Evolutionary conservation across 129 eudicot species (phyloP), one percentile per base, ranked within the genome.

Genomic region (Escallonia herrerae): DNA sequence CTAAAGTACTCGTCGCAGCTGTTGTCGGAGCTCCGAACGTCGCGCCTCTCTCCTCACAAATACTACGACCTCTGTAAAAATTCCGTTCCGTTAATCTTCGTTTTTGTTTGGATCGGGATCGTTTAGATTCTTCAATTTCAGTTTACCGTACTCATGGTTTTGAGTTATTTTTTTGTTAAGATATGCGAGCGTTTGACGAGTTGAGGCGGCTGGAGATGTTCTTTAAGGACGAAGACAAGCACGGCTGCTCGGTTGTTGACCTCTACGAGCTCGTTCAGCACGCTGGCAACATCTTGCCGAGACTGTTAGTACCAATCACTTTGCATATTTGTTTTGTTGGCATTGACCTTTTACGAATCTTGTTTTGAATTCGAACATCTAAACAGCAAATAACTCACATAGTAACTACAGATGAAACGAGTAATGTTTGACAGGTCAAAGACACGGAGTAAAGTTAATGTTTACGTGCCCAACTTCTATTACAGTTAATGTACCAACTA

Each of bases 161-260:
- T 58, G 8, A 8, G 2, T 67, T 69, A 10, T 60, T 40, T 72
- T n/a, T 58, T 74, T 58, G 62, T 55, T 82, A 72, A 93, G 99
- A 93, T 74, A 93, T 93, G 99, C 86, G 99, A 45, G 99, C 90
- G 2, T 93, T 93, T 54, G 99, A 93, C 79, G 99, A 93, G 67
- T 72, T 93, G 76, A 82, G 93, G 65, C 83, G 72, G 77, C 68
- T 93, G 75, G 99, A 89, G 60, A 67, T 93, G 74, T 93, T 88
- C 80, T 93, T 93, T 63, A 82, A 72, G 75, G 96, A 93, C 6
- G 99, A 93, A 77, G 95, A 86, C 40, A 83, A 88, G 22, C 99
- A 93, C 61, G 99, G 99, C 15, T 90, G 96, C 78, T 76, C 96
- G 40, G 90, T 93, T 7, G 67, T 82, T 69, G 99, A 93, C 69